Base-by-base conservation (phyloP, 2,329 filamentous ascomycete species). In the Fusarium abutilonis region DNA sequence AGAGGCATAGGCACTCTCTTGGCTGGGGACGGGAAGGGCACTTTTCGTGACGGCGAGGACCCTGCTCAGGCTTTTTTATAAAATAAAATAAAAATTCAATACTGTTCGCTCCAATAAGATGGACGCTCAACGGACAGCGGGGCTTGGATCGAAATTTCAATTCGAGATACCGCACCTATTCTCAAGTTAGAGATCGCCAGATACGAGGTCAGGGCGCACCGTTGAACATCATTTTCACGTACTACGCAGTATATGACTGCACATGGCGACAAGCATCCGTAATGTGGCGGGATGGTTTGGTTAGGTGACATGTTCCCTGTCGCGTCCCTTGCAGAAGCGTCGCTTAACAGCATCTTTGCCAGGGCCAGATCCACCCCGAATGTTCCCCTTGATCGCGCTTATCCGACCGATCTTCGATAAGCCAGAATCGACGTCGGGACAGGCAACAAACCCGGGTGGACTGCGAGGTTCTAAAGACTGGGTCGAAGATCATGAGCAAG, bases 261-360 rank as follows among this genome's bases (percentile, higher is more conserved):
- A 48, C 35, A 21, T 3, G n/a, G 44, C 41, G 10, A 28, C 52
- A 15, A 10, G 26, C 47, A 31, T 40, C 34, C 34, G 38, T 43
- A 15, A 28, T 10, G 28, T 29, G 28, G 31, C n/a, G 13, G n/a
- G 31, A 14, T 34, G 13, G 31, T 14, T 34, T 34, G n/a, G 47
- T 26, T 26, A 38, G n/a, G 40, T 39, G 35, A 9, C 31, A 21
- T 15, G 7, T 32, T 60, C 32, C 48, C 17, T 35, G 36, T 26
- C 42, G 15, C 46, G 40, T 26, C 63, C 63, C 63, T 66, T 66
- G 63, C 63, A 66, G 63, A 66, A 64, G 50, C 46, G 61, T 66
- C 49, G 59, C 47, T 26, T 56, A 42, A 50, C 10, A 21, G 36
- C 32, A 23, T 23, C 8, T 28, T 42, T 55, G 44, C 44, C 35